Conservation (phyloP, 2,329 filamentous ascomycete species). For the Laburnicola sp. region DNA sequence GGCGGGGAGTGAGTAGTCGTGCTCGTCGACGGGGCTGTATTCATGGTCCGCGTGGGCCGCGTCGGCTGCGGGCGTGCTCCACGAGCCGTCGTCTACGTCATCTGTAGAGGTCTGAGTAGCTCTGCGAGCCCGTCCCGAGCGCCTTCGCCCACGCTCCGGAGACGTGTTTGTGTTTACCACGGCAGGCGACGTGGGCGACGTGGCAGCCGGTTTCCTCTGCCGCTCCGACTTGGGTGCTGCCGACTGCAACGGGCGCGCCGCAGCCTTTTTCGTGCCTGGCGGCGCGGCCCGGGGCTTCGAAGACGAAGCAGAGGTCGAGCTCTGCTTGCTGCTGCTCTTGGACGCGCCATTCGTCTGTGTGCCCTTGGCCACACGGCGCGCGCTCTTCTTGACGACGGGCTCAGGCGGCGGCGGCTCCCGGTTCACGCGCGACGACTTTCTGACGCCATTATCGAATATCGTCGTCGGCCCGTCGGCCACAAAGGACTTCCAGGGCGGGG, state of each 20-base stretch:
- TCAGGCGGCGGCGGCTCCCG: conserved; percentile 47
- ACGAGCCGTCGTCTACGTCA: conserved; percentile 14
- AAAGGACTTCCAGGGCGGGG: conserved; percentile 91
- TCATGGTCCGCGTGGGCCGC: conserved; percentile 25
- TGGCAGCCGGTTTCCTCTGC: conserved; percentile 28
- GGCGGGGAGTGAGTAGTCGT: conserved; percentile 24
- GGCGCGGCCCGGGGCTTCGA: conserved; percentile 25
- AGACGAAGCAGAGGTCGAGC: conserved; percentile 15
- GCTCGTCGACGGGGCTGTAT: conserved; percentile 22
- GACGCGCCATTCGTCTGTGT: conserved; percentile 35
- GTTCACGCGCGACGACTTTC: conserved; percentile 64
- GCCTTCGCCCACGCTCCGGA: conserved; percentile 24
- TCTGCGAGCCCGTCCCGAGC: conserved; percentile 28
- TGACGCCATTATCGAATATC: conserved; percentile 67
- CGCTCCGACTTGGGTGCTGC: conserved; percentile 42
- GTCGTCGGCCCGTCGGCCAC: conserved; percentile 84
- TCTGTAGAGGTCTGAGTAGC: conserved; percentile 23
- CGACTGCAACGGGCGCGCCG: conserved; percentile 24
- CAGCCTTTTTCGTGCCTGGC: conserved; percentile 26
- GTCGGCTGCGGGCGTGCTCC: conserved; percentile 19
- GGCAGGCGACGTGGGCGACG: conserved; percentile 25
- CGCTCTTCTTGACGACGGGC: conserved; percentile 47
- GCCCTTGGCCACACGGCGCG: conserved; percentile 29
- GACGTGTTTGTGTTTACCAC: conserved; percentile 14
- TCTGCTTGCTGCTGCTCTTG: conserved; percentile 24